Evolutionary conservation across 768 basidiomycete genomes (phyloP).

Genomic region (Suillus bovinus): DNA sequence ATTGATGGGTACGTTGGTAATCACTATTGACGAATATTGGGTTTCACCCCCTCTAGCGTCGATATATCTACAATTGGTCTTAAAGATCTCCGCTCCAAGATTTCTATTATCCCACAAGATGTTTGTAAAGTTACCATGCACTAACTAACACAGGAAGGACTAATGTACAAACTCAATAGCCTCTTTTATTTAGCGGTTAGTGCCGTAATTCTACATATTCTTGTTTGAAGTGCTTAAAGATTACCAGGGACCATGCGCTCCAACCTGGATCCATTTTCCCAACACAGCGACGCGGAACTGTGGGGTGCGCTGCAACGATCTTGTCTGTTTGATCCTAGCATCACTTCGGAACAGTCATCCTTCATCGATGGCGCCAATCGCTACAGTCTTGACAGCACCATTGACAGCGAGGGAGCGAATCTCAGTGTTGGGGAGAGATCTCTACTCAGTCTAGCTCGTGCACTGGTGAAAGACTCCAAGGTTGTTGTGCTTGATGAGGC

Average conservation of each 20-base stretch:
- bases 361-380: slow-evolving; percentile 29
- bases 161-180: slow-evolving; percentile 34
- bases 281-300: slow-evolving; percentile 72
- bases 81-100: slow-evolving; percentile 55
- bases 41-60: slow-evolving; percentile 36
- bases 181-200: slow-evolving; percentile 57
- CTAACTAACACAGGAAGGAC: background rate
- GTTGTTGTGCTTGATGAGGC: slow-evolving; percentile 52
- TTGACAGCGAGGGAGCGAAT: slow-evolving; percentile 56
- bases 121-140: slow-evolving; percentile 33
- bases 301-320: slow-evolving; percentile 85
- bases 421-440: slow-evolving; percentile 48
- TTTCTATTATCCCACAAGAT: slow-evolving; percentile 71
- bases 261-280: slow-evolving; percentile 85
- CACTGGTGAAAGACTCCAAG: slow-evolving; percentile 50
- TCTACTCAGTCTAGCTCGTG: slow-evolving; percentile 53
- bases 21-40: background rate
- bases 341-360: slow-evolving; percentile 12
- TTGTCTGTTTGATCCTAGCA: slow-evolving; percentile 62
- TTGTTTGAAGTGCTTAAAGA: slow-evolving; percentile 22
- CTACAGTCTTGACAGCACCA: slow-evolving; percentile 49
- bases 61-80: slow-evolving; percentile 48
- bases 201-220: slow-evolving; percentile 22
- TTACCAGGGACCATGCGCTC: slow-evolving; percentile 67
- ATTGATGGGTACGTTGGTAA: slow-evolving; percentile 54